Conservation (phyloP, 768 basidiomycete genomes). For the Mycena amicta region DNA sequence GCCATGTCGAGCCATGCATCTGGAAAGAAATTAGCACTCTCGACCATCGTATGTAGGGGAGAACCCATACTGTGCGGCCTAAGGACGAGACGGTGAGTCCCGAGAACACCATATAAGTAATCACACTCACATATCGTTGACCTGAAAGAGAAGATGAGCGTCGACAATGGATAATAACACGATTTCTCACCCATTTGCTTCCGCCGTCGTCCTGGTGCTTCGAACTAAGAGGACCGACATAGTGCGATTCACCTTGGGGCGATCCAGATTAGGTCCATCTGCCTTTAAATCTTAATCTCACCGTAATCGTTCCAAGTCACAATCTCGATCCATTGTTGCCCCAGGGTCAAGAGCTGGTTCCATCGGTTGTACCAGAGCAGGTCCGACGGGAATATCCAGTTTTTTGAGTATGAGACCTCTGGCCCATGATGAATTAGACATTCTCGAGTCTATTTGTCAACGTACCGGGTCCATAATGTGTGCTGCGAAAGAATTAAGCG, state of each 20-base stretch:
- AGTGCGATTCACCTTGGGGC: constrained; percentile 46
- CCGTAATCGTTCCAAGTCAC: constrained; percentile 41
- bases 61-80: constrained; percentile 20
- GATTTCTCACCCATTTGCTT: constrained; percentile 15
- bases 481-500: constrained; percentile 25
- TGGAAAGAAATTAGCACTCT: background rate
- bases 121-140: constrained; percentile 21
- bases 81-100: background rate
- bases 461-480: constrained; percentile 17
- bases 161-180: too few relatives aligned
- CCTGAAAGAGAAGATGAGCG: background rate
- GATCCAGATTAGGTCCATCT: too few relatives aligned
- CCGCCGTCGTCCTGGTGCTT: constrained; percentile 23
- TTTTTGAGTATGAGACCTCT: constrained; percentile 19
- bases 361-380: constrained; percentile 10
- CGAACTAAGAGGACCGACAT: constrained; percentile 46
- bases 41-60: too few relatives aligned
- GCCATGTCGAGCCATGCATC: constrained; percentile 45
- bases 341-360: constrained; percentile 16
- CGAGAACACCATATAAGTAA: background rate
- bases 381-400: constrained; percentile 20
- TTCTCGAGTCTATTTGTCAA: too few relatives aligned
- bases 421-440: background rate
- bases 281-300: too few relatives aligned
- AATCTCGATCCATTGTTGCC: constrained; percentile 31